Evolutionary conservation across 352 stramenopile genomes (phyloP).

Genomic region (Pythium biforme): DNA sequence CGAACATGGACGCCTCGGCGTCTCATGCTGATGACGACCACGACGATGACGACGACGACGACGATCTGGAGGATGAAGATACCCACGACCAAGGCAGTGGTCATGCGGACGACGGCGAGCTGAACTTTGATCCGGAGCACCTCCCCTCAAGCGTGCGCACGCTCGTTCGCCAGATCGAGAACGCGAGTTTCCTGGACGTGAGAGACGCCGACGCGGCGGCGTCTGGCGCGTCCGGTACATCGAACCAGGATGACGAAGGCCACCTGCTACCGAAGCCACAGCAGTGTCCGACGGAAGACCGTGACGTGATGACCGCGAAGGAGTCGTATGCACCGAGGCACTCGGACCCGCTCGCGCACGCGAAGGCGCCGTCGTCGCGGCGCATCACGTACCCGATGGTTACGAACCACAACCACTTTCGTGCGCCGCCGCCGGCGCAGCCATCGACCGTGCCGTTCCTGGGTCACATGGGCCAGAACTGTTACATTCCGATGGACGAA

Average conservation of each 20-base stretch:
- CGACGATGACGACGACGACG: slow-evolving; percentile 4
- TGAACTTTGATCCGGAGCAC: slow-evolving; percentile 47
- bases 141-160: slow-evolving; percentile 45
- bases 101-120: slow-evolving; percentile 25
- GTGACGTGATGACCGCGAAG: slow-evolving; percentile 7
- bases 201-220: slow-evolving; percentile 1
- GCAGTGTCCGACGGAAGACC: background rate
- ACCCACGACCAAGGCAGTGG: slow-evolving; percentile 2
- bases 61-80: slow-evolving; percentile 1
- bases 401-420: background rate
- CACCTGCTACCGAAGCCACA: slow-evolving; percentile 2
- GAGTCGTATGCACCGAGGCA: slow-evolving; percentile 4
- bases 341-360: slow-evolving; percentile 16
- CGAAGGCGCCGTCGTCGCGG: background rate
- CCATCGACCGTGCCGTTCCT: background rate
- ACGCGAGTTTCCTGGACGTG: slow-evolving; percentile 33
- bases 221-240: slow-evolving; percentile 24
- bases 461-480: slow-evolving; percentile 10
- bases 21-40: background rate
- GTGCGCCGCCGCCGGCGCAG: background rate
- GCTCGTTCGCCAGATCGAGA: slow-evolving; percentile 54
- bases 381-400: slow-evolving; percentile 22
- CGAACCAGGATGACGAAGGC: slow-evolving; percentile 45
- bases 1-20: background rate
- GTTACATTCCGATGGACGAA: slow-evolving; percentile 38